Base-by-base conservation (phyloP, 169 alveolate genomes). In the Cryptosporidium sp. region DNA sequence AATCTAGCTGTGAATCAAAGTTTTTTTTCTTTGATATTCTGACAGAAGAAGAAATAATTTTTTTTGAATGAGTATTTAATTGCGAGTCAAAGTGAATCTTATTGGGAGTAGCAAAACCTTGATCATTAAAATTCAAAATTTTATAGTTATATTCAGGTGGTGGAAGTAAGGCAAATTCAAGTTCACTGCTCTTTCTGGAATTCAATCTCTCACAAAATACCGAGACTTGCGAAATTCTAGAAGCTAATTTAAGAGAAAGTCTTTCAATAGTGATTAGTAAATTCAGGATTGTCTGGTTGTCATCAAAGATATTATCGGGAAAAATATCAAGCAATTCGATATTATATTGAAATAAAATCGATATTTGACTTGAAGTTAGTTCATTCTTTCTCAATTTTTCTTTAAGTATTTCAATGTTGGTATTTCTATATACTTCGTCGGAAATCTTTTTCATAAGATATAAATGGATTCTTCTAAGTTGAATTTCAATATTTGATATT, bases 211-310 rank as follows among this genome's bases (percentile, higher is more conserved):
- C 62, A 41, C 80, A 80, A 39, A 80, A 59, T n/a, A 33, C 62
- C 18, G 75, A 62, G 21, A 80, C 80, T 41, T 80, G 89, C 5
- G 89, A 62, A 29, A 80, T 80, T 62, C 89, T 59, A 23, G 89
- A 80, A 3, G 75, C 89, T 3, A 80, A 52, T 80, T 80, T 80
- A 41, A 80, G 75, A 43, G 75, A 62, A 23, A 31, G 80, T 14
- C 29, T 80, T 59, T 67, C 89, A 14, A 70, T 80, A 31, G 26
- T 23, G 21, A 33, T 12, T 26, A 80, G 37, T 21, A 48, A 65
- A 14, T 61, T 70, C 29, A 16, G 2, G 0, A 80, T 26, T 35
- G 35, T 12, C 14, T 41, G 26, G 21, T 23, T 39, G 8, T 23
- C 37, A 16, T 7, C 29, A 16, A 35, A 16, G 29, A 10, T 39